Evolutionary conservation across 1,284 basidiomycete genomes (phyloP).

Genomic region (Meira nashicola): DNA sequence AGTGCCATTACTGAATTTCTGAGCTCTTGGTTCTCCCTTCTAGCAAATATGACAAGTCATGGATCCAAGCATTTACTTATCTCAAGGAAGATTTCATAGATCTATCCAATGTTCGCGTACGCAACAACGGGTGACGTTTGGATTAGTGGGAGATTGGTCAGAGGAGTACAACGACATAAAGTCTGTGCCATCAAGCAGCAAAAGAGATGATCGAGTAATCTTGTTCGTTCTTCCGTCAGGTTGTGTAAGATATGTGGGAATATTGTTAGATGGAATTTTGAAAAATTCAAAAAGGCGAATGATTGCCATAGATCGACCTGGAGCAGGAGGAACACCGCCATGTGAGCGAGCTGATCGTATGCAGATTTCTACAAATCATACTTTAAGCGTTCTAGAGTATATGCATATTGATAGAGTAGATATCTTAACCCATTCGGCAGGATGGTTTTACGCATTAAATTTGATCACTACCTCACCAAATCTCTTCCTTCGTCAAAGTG

Average conservation of each 20-base stretch:
- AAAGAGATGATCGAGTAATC: background rate
- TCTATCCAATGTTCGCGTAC: background rate
- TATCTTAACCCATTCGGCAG: background rate
- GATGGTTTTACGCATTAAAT: background rate
- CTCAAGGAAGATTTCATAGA: background rate
- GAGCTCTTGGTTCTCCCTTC: no score
- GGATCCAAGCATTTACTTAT: background rate
- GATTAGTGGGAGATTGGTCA: background rate
- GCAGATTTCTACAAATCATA: background rate
- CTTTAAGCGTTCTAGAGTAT: background rate
- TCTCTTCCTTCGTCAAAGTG: background rate
- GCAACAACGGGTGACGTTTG: background rate
- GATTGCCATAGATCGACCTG: conserved; percentile 14
- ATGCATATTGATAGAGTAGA: background rate
- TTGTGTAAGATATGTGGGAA: background rate
- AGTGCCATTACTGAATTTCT: no score
- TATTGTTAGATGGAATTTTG: background rate
- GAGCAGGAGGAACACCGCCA: conserved; percentile 7
- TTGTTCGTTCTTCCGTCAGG: background rate
- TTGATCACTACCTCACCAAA: background rate
- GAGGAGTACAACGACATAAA: background rate
- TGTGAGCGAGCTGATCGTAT: conserved; percentile 6
- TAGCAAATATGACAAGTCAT: background rate
- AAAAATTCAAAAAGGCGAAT: background rate
- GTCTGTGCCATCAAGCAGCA: background rate